Base-by-base conservation (phyloP, 139 green algal genomes). In the Spirogloea muscicola region DNA sequence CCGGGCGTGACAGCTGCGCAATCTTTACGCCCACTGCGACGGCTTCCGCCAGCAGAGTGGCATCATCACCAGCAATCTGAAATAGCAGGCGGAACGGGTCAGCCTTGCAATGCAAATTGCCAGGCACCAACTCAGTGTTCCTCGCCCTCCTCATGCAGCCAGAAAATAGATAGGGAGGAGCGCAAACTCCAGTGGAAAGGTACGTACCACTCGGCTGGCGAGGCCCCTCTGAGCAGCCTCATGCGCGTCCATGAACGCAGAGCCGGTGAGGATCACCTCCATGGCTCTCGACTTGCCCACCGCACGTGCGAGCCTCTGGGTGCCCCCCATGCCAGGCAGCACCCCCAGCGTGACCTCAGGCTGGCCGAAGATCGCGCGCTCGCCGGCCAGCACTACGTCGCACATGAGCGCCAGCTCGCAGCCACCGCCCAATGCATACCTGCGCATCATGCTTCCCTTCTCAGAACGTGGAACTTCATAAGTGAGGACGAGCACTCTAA, bases 341-440 rank as follows among this genome's bases (percentile, higher is more conserved):
- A 90, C 76, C 5, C 88, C 88, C 38, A 91, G 73, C 18, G 62
- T 69, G 18, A 89, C 62, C 69, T 92, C 88, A n/a, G 88, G 88
- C 80, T 87, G 82, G 16, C 86, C 82, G 69, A 91, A 90, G 6
- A 61, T 58, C n/a, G 87, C 86, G 2, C 52, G 85, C 1, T 91
- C 84, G 9, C 67, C 70, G 39, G 88, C 88, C 36, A 90, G 73
- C 38, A 89, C 73, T 64, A 92, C 85, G 77, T 92, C 87, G 44
- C 84, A 90, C 76, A 87, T 84, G 84, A 92, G 86, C 2, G 84
- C 86, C 27, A 91, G 62, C 76, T 92, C 88, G 66, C 84, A 89
- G 36, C 88, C 88, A 3, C 88, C 88, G n/a, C 88, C 88, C 46
- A 91, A 74, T 1, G 87, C 87, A 18, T 40, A 75, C 25, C 57